Evolutionary conservation across 495 filamentous ascomycete genomes (phyloP).

Genomic region (Daldinia grandis): DNA sequence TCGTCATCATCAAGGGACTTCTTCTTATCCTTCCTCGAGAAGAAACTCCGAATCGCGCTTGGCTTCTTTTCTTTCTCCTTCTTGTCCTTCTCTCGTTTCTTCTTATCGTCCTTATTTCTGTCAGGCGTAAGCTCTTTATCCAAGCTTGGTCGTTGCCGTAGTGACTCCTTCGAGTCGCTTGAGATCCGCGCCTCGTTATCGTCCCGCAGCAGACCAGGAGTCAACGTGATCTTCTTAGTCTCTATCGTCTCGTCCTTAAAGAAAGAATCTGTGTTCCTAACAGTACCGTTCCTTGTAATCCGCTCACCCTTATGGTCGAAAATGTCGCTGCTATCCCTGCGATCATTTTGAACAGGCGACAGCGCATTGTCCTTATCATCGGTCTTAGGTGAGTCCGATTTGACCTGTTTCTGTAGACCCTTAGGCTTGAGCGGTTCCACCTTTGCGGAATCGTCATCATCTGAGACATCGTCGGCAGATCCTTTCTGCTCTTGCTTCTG

Average conservation of each 20-base stretch:
- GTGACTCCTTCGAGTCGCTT: constrained; percentile 69
- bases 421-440: constrained; percentile 58
- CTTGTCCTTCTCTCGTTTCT: constrained; percentile 71
- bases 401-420: constrained; percentile 54
- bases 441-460: constrained; percentile 59
- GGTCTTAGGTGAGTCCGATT: constrained; percentile 48
- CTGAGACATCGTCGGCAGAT: constrained; percentile 39
- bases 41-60: constrained; percentile 91
- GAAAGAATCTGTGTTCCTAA: constrained; percentile 92
- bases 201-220: constrained; percentile 91
- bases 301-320: constrained; percentile 65
- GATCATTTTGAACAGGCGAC: constrained; percentile 27
- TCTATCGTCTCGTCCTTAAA: constrained; percentile 96
- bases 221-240: constrained; percentile 96
- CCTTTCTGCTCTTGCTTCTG: constrained; percentile 46
- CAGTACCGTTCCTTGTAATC: constrained; percentile 82
- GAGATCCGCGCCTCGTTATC: constrained; percentile 69
- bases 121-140: constrained; percentile 62
- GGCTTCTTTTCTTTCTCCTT: constrained; percentile 92
- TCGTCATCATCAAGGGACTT: constrained; percentile 73
- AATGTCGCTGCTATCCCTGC: constrained; percentile 71
- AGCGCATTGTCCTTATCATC: constrained; percentile 44
- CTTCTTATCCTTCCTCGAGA: constrained; percentile 95
- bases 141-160: constrained; percentile 58
- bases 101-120: constrained; percentile 63